These are phyloP conservation scores for Gyrodon lividus DNA, from an alignment of 768 basidiomycete species.

Conservation along the genomic window DNA sequence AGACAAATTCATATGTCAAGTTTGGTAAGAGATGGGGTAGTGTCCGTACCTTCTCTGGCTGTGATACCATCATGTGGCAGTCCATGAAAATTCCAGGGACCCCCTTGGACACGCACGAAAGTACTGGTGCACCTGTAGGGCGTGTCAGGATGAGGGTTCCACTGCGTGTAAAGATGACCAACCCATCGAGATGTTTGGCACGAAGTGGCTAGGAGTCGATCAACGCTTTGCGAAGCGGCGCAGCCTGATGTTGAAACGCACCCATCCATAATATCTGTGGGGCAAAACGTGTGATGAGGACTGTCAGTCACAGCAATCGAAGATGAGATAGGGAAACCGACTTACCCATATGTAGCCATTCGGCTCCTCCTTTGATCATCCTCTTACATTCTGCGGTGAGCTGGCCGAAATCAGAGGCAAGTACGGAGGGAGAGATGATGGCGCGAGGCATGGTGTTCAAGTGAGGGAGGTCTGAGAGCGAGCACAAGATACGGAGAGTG, in stretches of 20 bases:
- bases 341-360: conserved; percentile 98
- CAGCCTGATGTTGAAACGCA: conserved; percentile 31
- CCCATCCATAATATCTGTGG: conserved; percentile 98
- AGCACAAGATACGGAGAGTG: neutral
- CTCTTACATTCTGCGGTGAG: conserved; percentile 93
- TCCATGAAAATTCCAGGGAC: conserved; percentile 99
- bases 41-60: conserved; percentile 76
- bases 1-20: neutral
- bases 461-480: neutral
- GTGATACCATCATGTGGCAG: conserved; percentile 99
- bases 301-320: conserved; percentile 14
- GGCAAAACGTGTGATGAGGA: neutral
- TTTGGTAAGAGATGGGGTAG: neutral
- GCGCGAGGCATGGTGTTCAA: conserved; percentile 66
- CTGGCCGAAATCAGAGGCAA: conserved; percentile 96
- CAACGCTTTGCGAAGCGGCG: neutral
- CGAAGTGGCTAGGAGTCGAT: conserved; percentile 75
- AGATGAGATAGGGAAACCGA: neutral
- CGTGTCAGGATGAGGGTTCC: conserved; percentile 12
- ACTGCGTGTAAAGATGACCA: conserved; percentile 20
- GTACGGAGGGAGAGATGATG: conserved; percentile 95
- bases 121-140: conserved; percentile 75
- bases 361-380: conserved; percentile 93
- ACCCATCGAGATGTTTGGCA: conserved; percentile 99
- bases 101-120: conserved; percentile 79